Conservation (phyloP, 2,329 filamentous ascomycete genomes). For the Scedosporium dehoogii region DNA sequence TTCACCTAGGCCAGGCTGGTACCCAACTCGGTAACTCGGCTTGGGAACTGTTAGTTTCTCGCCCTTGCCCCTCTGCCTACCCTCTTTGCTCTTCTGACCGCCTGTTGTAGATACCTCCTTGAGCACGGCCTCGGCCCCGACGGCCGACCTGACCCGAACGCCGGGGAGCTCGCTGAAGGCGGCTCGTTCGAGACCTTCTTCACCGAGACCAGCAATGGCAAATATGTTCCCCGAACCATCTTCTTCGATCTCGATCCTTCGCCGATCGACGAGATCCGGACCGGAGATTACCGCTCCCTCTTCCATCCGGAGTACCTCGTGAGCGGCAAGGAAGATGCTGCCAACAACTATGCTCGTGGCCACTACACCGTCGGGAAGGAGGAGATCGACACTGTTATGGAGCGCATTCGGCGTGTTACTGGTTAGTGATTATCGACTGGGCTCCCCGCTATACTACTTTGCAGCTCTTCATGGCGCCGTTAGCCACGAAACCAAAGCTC, state of each 20-base stretch:
- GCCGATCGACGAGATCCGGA: slow-evolving; percentile 65
- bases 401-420: slow-evolving; percentile 58
- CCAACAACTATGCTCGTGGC: slow-evolving; percentile 69
- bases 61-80: slow-evolving; percentile 10
- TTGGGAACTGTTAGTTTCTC: slow-evolving; percentile 59
- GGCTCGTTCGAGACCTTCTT: slow-evolving; percentile 67
- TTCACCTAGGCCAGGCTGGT: slow-evolving; percentile 60
- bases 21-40: slow-evolving; percentile 66
- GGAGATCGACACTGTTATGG: slow-evolving; percentile 61
- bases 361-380: slow-evolving; percentile 72
- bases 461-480: neutral
- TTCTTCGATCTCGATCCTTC: slow-evolving; percentile 66
- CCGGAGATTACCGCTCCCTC: slow-evolving; percentile 55
- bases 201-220: slow-evolving; percentile 60
- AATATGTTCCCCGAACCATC: slow-evolving; percentile 63
- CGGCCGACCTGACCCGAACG: slow-evolving; percentile 52
- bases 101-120: slow-evolving; percentile 50
- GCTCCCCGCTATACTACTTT: neutral
- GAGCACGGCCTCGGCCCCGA: slow-evolving; percentile 61
- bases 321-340: slow-evolving; percentile 67
- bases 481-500: neutral
- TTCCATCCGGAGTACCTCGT: slow-evolving; percentile 65
- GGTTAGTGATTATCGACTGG: slow-evolving; percentile 33
- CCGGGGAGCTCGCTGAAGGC: slow-evolving; percentile 47
- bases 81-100: neutral